A percentile compares a stretch with the other conserved stretches of the same genome.
These are phyloP conservation scores for Cryptococcus depauperatus DNA, from an alignment of 1,284 basidiomycete species.

Conservation along the genomic window DNA sequence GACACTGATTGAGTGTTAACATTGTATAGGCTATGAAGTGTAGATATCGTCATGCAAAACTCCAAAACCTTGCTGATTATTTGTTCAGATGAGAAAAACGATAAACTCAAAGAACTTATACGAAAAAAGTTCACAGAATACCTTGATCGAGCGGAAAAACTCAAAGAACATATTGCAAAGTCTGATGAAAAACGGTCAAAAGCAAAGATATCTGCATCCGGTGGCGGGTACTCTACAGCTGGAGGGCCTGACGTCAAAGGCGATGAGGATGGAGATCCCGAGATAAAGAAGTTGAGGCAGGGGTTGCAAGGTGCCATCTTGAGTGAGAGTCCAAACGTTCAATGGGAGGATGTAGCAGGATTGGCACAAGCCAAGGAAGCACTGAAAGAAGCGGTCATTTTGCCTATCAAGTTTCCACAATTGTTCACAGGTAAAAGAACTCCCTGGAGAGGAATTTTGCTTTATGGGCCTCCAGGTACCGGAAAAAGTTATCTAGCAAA, in stretches of 20 bases:
- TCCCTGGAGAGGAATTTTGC: slow-evolving; percentile 89
- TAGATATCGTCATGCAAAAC: slow-evolving; percentile 43
- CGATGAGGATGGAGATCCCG: slow-evolving; percentile 74
- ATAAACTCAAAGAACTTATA: slow-evolving; percentile 82
- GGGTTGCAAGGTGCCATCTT: slow-evolving; percentile 82
- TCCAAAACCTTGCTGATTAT: background rate
- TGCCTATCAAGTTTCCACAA: slow-evolving; percentile 98
- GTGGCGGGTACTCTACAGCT: slow-evolving; percentile 53
- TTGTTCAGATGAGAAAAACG: slow-evolving; percentile 92
- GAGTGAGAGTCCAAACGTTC: slow-evolving; percentile 88
- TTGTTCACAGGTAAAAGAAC: slow-evolving; percentile 97
- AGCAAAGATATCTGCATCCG: slow-evolving; percentile 71
- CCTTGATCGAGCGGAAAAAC: slow-evolving; percentile 79
- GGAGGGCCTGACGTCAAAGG: slow-evolving; percentile 53
- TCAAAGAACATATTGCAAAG: slow-evolving; percentile 72
- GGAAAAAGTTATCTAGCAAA: slow-evolving; percentile 91
- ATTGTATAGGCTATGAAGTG: slow-evolving; percentile 53
- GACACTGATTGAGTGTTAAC: background rate
- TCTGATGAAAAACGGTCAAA: slow-evolving; percentile 62
- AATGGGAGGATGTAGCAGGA: slow-evolving; percentile 97
- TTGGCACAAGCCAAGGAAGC: slow-evolving; percentile 90
- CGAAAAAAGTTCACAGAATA: slow-evolving; percentile 87
- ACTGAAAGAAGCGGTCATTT: slow-evolving; percentile 94
- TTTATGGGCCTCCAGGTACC: slow-evolving; percentile 87
- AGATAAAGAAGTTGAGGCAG: slow-evolving; percentile 88